Evolutionary conservation across 768 basidiomycete species (phyloP), one percentile per base, ranked within the genome.

Genomic region (Lactarius hatsudake): DNA sequence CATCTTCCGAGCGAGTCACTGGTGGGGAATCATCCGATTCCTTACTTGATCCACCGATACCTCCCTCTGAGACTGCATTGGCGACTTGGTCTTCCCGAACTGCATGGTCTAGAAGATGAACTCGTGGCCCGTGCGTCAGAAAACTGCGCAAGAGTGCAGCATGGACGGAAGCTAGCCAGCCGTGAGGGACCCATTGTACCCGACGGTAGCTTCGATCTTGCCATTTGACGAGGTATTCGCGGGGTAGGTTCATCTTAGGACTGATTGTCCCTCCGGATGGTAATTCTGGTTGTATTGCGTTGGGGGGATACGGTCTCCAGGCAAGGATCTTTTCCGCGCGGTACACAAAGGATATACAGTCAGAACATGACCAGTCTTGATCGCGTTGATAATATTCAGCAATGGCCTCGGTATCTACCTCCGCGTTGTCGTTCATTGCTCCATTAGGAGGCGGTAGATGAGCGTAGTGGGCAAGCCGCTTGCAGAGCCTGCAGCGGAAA

Each of bases 181-280:
- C 87, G 72, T 98, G 95, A 36, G 94, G 90, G 2, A 97, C 94
- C 95, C 95, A 98, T 75, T 90, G 83, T 13, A 85, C 79, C 53
- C 89, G 85, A 62, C 90, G 81, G 76, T 91, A 98, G 70, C 94
- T 92, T 55, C 89, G 79, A 48, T 82, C 86, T 10, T 76, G 76
- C 94, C 94, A 98, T 75, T 98, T 98, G 63, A 98, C 86, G 15
- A 98, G 86, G 75, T 98, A 98, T 76, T 96, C 93, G 54, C 96
- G 80, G n/a, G 92, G 93, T 18, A 96, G 81, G 40, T 79, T 72
- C 30, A 79, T 75, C 74, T 88, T 94, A 75, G 81, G 81, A 69
- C 86, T 77, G 0, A 83, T 79, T 2, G 77, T 72, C 61, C 82
- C 78, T 58, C 79, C 80, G 8, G 71, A 59, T 8, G 78, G 73